Evolutionary conservation across 768 basidiomycete species (phyloP), one percentile per base, ranked within the genome.

Genomic region (Leccinum ochraceum): DNA sequence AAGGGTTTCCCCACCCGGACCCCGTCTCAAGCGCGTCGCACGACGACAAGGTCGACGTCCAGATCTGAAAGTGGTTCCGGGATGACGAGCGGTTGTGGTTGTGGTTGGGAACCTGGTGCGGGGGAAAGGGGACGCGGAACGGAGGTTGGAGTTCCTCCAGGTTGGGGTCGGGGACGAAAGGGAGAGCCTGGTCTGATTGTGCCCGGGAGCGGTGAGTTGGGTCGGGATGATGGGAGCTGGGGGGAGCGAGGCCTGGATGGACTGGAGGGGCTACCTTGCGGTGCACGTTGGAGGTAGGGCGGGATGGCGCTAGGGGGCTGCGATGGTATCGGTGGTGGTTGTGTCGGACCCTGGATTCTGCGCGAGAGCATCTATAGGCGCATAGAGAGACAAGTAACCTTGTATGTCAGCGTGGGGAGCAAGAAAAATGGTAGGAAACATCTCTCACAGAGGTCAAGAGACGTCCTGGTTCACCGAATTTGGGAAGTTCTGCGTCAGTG

Each of bases 381-480:
- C 9, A 50, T 10, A 32, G 10, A 49, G 52, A 53, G 30, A 36
- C 2, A 10, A 16, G 28, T 54, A 36, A 59, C 14, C 28, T 36
- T 49, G 20, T 20, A 34, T 54, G n/a, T 32, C 26, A 1, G 24
- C 16, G n/a, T 4, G 11, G 26, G 5, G n/a, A 6, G 9, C 22
- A 44, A 26, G 17, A 26, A 1, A 17, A 13, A 28, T 9, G 22
- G 17, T 0, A 44, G 42, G 13, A 22, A 6, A 39, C 8, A 53
- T 20, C 6, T 68, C 82, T 62, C 67, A 84, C 84, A 9, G 94
- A 95, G 2, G 95, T 96, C 32, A 95, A 77, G 2, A 98, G 79
- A 30, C 93, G 83, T 0, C 95, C 95, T 28, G 88, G 88, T 75
- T 95, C 92, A 9, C 92, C 92, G 64, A 88, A 89, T 3, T 85